These are phyloP conservation scores for Paramecium caudatum DNA, from an alignment of 73 alveolate genomes.

Conservation along the genomic window DNA sequence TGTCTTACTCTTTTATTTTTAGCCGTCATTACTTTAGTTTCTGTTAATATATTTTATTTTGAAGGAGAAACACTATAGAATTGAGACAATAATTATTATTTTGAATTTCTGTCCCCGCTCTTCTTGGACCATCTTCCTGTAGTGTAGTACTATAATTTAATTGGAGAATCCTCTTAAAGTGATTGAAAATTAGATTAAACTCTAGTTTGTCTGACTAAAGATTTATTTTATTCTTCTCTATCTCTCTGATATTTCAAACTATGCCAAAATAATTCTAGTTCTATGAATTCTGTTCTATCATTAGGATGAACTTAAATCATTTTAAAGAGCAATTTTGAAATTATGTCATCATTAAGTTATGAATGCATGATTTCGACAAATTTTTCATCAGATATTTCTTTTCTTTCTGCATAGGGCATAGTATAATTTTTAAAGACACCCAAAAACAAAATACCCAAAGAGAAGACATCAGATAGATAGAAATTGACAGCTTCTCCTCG, in stretches of 20 bases:
- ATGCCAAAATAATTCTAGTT: not conserved
- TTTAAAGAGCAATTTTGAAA: not conserved
- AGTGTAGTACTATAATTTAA: not conserved
- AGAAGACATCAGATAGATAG: conserved; percentile 28
- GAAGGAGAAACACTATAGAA: not conserved
- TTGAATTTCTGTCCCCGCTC: not conserved
- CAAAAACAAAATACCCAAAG: conserved; percentile 13
- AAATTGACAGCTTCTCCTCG: not conserved
- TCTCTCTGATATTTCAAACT: not conserved
- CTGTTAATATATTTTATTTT: not conserved
- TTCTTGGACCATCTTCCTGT: not conserved
- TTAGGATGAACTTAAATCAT: conserved; percentile 24
- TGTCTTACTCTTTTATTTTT: not conserved
- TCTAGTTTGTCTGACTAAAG: not conserved
- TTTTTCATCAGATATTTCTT: not conserved
- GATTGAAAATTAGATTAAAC: not conserved
- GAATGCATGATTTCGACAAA: not conserved
- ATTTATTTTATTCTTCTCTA: not conserved
- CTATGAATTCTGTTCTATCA: not conserved
- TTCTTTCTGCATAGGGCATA: not conserved
- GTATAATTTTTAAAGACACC: not conserved
- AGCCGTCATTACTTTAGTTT: not conserved
- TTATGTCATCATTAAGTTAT: conserved; percentile 4
- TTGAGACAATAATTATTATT: not conserved
- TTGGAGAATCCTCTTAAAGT: not conserved